Percentiles rank a stretch among this genome's conserved stretches.
phyloP scores from a whole-genome alignment of 495 filamentous ascomycete species.

The Xylaria nigripes region DNA sequence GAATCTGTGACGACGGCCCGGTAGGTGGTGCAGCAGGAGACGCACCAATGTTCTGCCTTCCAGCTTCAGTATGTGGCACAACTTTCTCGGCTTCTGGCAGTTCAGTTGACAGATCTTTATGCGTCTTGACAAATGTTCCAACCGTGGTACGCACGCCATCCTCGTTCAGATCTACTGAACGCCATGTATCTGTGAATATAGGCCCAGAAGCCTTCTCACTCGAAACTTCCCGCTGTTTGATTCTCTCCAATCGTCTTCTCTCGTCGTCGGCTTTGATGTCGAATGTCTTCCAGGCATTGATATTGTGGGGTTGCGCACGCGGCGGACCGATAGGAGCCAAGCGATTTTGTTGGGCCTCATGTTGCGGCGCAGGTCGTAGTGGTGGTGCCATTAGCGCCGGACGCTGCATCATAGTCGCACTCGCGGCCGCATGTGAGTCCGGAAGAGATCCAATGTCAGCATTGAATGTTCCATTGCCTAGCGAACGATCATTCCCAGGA shows the following conservation, averaged over 20 bases:
- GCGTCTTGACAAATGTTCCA: not conserved
- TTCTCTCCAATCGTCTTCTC: conserved; percentile 18
- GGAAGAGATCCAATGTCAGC: conserved; percentile 43
- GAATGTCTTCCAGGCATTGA: conserved; percentile 16
- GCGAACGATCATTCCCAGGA: conserved; percentile 56
- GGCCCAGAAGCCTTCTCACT: not conserved
- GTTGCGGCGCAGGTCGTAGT: conserved; percentile 12
- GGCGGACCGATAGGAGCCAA: conserved; percentile 24
- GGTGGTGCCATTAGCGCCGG: conserved; percentile 36
- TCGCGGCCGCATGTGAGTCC: conserved; percentile 39
- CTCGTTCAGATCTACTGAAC: conserved; percentile 2
- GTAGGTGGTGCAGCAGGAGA: conserved; percentile 33
- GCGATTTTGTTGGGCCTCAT: conserved; percentile 6
- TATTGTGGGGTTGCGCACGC: conserved; percentile 8
- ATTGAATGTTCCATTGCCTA: conserved; percentile 76
- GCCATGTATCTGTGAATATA: conserved; percentile 5
- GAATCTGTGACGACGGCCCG: conserved; percentile 30
- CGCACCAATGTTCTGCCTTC: conserved; percentile 23
- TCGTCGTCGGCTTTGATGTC: conserved; percentile 12
- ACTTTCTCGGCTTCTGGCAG: conserved; percentile 4
- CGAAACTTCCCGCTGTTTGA: not conserved
- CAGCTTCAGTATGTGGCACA: conserved; percentile 25
- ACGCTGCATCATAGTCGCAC: conserved; percentile 31
- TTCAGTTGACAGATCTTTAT: not conserved
- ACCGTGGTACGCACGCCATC: conserved; percentile 2